Percentiles rank a stretch among this genome's conserved stretches.
Conservation (phyloP, 2,329 filamentous ascomycete genomes). For the Trichoderma sp. region DNA sequence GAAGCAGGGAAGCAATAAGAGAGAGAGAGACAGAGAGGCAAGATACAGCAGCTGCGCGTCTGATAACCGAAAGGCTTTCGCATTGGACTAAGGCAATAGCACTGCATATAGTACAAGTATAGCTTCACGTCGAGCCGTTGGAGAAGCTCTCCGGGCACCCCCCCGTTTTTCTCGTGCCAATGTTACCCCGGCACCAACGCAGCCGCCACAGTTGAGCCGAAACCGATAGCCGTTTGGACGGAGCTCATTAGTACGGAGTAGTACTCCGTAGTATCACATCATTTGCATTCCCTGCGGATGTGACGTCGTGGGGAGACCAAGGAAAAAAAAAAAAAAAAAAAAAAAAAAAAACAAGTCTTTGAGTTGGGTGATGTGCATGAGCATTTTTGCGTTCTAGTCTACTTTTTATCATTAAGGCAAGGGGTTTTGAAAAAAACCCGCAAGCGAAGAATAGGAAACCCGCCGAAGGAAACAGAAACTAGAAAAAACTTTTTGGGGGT, state of each 20-base stretch:
- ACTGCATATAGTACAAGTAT: neutral
- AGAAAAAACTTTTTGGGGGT: neutral
- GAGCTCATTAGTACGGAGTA: too few species aligned
- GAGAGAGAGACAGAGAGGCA: neutral
- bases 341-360: too few species aligned
- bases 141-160: neutral
- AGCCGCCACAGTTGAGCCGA: constrained; percentile 5
- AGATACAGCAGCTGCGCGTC: neutral
- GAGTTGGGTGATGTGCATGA: neutral
- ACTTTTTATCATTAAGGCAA: neutral
- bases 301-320: neutral
- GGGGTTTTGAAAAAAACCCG: too few species aligned
- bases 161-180: neutral
- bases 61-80: neutral
- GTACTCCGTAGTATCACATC: too few species aligned
- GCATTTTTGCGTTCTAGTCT: neutral
- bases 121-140: neutral
- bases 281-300: neutral
- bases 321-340: too few species aligned
- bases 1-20: too few species aligned
- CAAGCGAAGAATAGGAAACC: neutral
- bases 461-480: neutral
- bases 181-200: neutral
- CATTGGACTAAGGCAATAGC: neutral
- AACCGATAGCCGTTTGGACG: neutral